Conservation (phyloP, 345 rosid genomes). For the Boechera retrofracta region DNA sequence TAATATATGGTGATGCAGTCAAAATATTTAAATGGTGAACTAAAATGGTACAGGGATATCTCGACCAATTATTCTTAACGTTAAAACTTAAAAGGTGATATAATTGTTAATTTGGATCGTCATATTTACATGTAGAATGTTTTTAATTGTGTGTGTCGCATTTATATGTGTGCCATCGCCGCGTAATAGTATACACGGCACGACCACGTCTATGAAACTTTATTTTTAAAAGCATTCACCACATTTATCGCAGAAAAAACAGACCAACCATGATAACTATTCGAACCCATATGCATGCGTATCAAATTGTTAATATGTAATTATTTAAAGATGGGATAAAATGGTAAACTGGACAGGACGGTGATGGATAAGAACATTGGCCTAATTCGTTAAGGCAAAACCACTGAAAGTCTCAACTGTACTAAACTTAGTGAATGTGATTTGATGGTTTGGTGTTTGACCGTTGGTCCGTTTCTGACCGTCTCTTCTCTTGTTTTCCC, state of each 20-base stretch:
- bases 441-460: conserved; percentile 49
- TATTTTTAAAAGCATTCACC: background rate
- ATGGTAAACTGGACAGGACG: conserved; percentile 32
- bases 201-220: conserved; percentile 6
- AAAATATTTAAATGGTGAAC: background rate
- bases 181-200: background rate
- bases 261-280: conserved; percentile 26
- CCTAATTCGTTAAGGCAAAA: conserved; percentile 44
- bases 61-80: background rate
- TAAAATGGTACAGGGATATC: background rate
- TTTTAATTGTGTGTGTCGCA: background rate
- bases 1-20: background rate
- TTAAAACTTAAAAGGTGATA: background rate
- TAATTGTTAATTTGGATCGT: background rate
- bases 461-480: conserved; percentile 38
- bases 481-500: conserved; percentile 28
- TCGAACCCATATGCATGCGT: conserved; percentile 19
- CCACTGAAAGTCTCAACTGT: conserved; percentile 35
- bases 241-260: conserved; percentile 21
- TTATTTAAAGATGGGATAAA: background rate
- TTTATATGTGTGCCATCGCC: background rate
- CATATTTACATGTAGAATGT: background rate
- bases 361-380: conserved; percentile 40
- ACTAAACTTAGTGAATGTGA: conserved; percentile 35
- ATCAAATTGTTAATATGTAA: background rate